phyloP scores from a whole-genome alignment of 2,329 filamentous ascomycete species.

The Escovopsis sp. region DNA sequence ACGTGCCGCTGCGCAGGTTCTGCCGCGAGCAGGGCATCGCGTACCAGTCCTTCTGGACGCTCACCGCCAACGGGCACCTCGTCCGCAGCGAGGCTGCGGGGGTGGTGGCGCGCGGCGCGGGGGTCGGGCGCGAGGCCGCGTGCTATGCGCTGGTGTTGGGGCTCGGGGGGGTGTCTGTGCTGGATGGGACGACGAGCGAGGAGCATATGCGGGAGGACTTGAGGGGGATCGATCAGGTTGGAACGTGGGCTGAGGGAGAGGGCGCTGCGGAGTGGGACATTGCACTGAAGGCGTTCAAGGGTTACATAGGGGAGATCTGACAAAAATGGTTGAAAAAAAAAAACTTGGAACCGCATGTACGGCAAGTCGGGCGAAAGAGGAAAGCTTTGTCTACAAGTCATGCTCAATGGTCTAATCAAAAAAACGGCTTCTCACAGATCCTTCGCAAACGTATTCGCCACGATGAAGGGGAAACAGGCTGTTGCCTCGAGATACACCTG shows the following conservation, averaged over 20 bases:
- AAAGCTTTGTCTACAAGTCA: no score
- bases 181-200: slow-evolving; percentile 31
- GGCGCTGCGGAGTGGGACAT: slow-evolving; percentile 31
- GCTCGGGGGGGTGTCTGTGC: slow-evolving; percentile 24
- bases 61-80: slow-evolving; percentile 30
- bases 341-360: no score
- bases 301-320: slow-evolving; percentile 12
- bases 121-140: slow-evolving; percentile 23
- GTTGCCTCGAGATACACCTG: slow-evolving; percentile 51
- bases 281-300: slow-evolving; percentile 32
- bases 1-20: slow-evolving; percentile 39
- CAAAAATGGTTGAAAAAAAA: neutral
- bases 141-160: slow-evolving; percentile 34
- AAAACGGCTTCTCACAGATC: slow-evolving; percentile 15
- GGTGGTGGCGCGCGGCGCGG: slow-evolving; percentile 27
- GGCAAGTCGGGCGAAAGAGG: no score
- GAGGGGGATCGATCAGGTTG: slow-evolving; percentile 25
- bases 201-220: slow-evolving; percentile 35
- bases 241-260: slow-evolving; percentile 26
- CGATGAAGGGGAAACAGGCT: slow-evolving; percentile 49
- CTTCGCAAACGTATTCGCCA: slow-evolving; percentile 52
- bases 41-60: slow-evolving; percentile 41
- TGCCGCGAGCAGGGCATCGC: slow-evolving; percentile 26
- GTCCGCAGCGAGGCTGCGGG: slow-evolving; percentile 29
- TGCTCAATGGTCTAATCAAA: no score